Evolutionary conservation across 768 basidiomycete genomes (phyloP).

Genomic region (Pulveroboletus sp.): DNA sequence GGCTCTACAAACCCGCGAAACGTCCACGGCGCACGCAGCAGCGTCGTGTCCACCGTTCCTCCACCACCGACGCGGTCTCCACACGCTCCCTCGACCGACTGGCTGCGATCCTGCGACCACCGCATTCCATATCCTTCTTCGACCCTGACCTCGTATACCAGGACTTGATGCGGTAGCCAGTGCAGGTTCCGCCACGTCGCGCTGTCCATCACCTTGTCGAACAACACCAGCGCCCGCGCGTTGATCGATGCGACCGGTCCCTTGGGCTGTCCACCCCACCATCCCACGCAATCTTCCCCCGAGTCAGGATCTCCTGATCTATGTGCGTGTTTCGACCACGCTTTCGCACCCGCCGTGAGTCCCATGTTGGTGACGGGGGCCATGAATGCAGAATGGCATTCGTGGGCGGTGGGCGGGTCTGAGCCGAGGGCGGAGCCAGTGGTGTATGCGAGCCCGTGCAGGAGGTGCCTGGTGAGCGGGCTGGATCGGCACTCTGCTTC

Average conservation of each 20-base stretch:
- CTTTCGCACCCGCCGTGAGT: constrained; percentile 57
- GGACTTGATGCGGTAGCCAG: constrained; percentile 56
- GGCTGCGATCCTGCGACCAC: constrained; percentile 50
- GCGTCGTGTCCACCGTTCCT: background rate
- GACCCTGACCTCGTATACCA: constrained; percentile 60
- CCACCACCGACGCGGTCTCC: background rate
- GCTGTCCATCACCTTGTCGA: constrained; percentile 47
- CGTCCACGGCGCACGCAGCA: constrained; percentile 36
- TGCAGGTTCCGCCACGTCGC: constrained; percentile 63
- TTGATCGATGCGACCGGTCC: constrained; percentile 53
- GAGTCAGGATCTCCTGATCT: constrained; percentile 34
- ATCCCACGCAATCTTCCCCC: constrained; percentile 32
- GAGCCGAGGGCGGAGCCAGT: constrained; percentile 53
- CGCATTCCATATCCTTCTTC: constrained; percentile 63
- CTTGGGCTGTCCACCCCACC: constrained; percentile 53
- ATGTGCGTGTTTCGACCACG: constrained; percentile 65
- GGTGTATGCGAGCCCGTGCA: constrained; percentile 54
- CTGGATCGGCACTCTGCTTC: constrained; percentile 18
- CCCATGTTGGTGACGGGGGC: constrained; percentile 41
- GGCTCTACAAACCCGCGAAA: constrained; percentile 67
- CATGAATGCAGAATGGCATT: constrained; percentile 50
- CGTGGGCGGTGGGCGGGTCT: constrained; percentile 43
- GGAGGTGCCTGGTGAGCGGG: constrained; percentile 41
- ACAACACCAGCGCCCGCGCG: constrained; percentile 45
- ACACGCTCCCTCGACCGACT: background rate